Conservation (phyloP, 2,329 filamentous ascomycete species). For the Emydomyces testavorans region DNA sequence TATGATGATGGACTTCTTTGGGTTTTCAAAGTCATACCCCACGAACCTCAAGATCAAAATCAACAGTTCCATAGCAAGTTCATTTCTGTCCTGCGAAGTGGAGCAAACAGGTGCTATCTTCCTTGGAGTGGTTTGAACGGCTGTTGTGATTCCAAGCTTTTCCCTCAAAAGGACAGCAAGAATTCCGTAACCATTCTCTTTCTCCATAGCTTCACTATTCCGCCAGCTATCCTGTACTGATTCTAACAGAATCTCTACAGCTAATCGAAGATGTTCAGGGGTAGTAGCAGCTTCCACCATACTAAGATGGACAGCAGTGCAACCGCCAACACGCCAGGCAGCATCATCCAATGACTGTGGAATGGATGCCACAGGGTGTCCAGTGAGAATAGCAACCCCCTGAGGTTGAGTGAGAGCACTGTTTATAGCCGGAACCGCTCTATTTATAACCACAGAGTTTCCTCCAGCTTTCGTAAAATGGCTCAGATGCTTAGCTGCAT, state of each 20-base stretch:
- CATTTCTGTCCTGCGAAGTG: slow-evolving; percentile 39
- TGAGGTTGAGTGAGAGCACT: slow-evolving; percentile 73
- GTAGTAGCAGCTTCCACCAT: slow-evolving; percentile 66
- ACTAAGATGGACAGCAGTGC: slow-evolving; percentile 72
- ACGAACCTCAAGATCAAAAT: slow-evolving; percentile 72
- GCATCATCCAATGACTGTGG: slow-evolving; percentile 84
- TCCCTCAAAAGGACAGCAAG: slow-evolving; percentile 71
- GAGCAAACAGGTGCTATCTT: slow-evolving; percentile 29
- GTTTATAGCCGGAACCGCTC: slow-evolving; percentile 73
- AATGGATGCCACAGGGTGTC: slow-evolving; percentile 66
- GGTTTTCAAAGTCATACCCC: slow-evolving; percentile 69
- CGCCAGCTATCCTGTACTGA: slow-evolving; percentile 87
- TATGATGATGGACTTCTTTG: slow-evolving; percentile 81
- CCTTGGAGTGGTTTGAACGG: slow-evolving; percentile 31
- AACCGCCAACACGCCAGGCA: slow-evolving; percentile 85
- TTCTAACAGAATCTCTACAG: slow-evolving; percentile 73
- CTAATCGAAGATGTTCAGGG: slow-evolving; percentile 58
- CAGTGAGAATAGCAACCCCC: slow-evolving; percentile 71
- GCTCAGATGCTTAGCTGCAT: slow-evolving; percentile 55
- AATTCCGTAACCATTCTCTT: slow-evolving; percentile 85
- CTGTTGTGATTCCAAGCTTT: slow-evolving; percentile 47
- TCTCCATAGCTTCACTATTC: slow-evolving; percentile 96
- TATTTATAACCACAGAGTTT: slow-evolving; percentile 74
- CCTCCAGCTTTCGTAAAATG: slow-evolving; percentile 61
- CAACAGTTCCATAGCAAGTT: slow-evolving; percentile 51